These are phyloP conservation scores for Phalaenopsis aphrodite DNA, from an alignment of 106 monocot species.

Conservation along the genomic window DNA sequence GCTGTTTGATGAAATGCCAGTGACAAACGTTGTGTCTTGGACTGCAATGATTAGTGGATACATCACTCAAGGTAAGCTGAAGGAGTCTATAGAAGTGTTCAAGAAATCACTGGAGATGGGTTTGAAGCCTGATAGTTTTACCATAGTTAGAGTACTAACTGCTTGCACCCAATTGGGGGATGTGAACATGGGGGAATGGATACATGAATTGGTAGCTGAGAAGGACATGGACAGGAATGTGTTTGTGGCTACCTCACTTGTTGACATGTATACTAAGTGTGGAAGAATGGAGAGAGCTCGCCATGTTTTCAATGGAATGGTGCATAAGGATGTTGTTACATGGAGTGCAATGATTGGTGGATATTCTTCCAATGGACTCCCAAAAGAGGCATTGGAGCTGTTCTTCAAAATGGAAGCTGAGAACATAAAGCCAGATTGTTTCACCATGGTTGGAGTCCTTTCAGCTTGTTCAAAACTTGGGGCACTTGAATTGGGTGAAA, in stretches of 20 bases:
- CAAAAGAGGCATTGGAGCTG: slow-evolving; percentile 49
- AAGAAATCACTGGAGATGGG: slow-evolving; percentile 23
- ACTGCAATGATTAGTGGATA: slow-evolving; percentile 60
- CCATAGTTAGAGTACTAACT: slow-evolving; percentile 39
- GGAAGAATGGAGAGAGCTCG: slow-evolving; percentile 54
- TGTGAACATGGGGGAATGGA: slow-evolving; percentile 35
- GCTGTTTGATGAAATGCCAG: slow-evolving; percentile 67
- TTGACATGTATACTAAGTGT: slow-evolving; percentile 76
- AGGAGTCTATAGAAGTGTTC: slow-evolving; percentile 37
- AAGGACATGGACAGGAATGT: slow-evolving; percentile 36
- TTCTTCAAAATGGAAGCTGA: slow-evolving; percentile 48
- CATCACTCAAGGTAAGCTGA: slow-evolving; percentile 20
- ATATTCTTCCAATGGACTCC: slow-evolving; percentile 66
- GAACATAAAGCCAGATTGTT: slow-evolving; percentile 52
- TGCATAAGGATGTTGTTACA: slow-evolving; percentile 52
- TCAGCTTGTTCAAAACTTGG: slow-evolving; percentile 68
- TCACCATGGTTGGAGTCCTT: slow-evolving; percentile 61
- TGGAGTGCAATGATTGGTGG: slow-evolving; percentile 83
- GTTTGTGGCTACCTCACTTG: slow-evolving; percentile 50
- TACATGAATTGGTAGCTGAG: slow-evolving; percentile 25
- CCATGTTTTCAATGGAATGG: slow-evolving; percentile 50
- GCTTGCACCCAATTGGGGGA: slow-evolving; percentile 46
- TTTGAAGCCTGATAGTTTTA: slow-evolving; percentile 57
- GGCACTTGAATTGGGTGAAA: slow-evolving; percentile 50
- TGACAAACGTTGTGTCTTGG: slow-evolving; percentile 50